These are phyloP conservation scores for Dendrobium officinale DNA, from an alignment of 106 monocot species.

Conservation along the genomic window DNA sequence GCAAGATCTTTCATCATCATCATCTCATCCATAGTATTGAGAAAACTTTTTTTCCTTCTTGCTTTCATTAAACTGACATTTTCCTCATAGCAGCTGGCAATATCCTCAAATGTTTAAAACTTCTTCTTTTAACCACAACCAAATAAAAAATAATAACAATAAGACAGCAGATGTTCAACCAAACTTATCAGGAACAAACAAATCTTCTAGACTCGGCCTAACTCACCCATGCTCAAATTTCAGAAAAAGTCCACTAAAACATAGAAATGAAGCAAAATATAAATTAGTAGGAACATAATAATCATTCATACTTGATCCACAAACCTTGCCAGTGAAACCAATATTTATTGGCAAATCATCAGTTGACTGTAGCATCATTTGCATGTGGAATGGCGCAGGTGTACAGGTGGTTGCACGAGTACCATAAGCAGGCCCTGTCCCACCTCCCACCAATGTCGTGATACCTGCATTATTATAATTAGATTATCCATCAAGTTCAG, in stretches of 20 bases:
- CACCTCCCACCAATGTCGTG: conserved; percentile 95
- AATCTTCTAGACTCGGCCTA: not conserved
- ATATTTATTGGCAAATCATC: conserved; percentile 88
- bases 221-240: not conserved
- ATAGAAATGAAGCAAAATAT: not conserved
- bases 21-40: too few species aligned
- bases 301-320: not conserved
- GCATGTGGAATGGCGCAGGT: conserved; percentile 82
- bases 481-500: not conserved
- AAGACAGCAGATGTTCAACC: not conserved
- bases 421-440: conserved; percentile 97
- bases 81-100: too few species aligned
- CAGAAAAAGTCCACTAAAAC: not conserved
- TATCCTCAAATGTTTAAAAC: too few species aligned
- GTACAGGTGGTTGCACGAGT: conserved; percentile 99
- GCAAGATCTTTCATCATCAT: too few species aligned
- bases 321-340: conserved; percentile 95
- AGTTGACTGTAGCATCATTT: conserved; percentile 94
- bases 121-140: not conserved
- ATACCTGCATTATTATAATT: conserved; percentile 44
- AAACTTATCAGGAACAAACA: not conserved
- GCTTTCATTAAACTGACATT: too few species aligned
- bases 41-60: too few species aligned
- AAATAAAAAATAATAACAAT: not conserved
- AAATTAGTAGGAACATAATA: not conserved